Evolutionary conservation across 1,284 basidiomycete species (phyloP), one percentile per base, ranked within the genome.

Genomic region (Pholiota adiposa): DNA sequence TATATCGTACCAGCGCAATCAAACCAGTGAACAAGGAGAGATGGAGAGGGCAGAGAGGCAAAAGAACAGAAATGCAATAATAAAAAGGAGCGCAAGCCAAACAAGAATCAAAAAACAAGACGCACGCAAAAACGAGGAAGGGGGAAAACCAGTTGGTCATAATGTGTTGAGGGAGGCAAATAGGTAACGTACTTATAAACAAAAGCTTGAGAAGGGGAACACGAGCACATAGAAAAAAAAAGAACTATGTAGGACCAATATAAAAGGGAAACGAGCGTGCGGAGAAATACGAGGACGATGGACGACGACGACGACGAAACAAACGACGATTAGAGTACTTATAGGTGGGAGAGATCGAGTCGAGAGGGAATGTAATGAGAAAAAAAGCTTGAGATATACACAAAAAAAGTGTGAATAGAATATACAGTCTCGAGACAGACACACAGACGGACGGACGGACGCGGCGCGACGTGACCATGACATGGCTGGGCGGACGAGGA

Each of bases 181-280:
- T n/a, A n/a, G n/a, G n/a, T n/a, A n/a, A 56, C 11, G 66, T 61
- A 62, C 40, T 57, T 38, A 56, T 41, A 36, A 53, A 56, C 52
- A 48, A 29, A 43, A 49, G 25, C 29, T 11, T 31, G 18, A 31
- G 29, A n/a, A n/a, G 36, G 54, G 33, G 52, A 33, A 34, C 14
- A 31, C 46, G 44, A 16, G 23, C 11, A 9, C 40, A 21, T 9
- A 8, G 21, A 8, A 43, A 21, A 46, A 44, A 25, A 4, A 12
- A 21, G 4, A 44, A 23, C n/a, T n/a, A n/a, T n/a, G n/a, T n/a
- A 21, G 21, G 25, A 23, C 41, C 41, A 44, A 44, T 21, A 23
- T 23, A 50, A 18, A 33, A 51, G 12, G 41, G 38, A 56, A 34
- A 51, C 43, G 50, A 40, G 48, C 49, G 50, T 38, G 46, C 58